Percentiles rank a stretch among this genome's conserved stretches.
These are phyloP conservation scores for Pyrenopolyporus hunteri DNA, from an alignment of 495 filamentous ascomycete species.

Conservation along the genomic window DNA sequence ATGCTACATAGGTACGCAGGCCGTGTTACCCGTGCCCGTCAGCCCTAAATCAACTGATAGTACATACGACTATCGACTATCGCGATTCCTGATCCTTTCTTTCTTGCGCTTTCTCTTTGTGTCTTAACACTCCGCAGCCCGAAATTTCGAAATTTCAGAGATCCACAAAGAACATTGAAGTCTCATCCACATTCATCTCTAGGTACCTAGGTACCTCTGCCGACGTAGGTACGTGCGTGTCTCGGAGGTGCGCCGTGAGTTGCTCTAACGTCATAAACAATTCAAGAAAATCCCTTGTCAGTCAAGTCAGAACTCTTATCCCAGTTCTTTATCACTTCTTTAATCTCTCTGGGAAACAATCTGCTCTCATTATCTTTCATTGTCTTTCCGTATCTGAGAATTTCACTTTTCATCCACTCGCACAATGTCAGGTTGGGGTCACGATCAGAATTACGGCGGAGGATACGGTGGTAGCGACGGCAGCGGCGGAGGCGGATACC, in stretches of 20 bases:
- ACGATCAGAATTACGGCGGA: constrained; percentile 31
- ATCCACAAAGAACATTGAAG: background rate
- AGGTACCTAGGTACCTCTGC: no score
- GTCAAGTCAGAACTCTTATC: background rate
- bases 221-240: no score
- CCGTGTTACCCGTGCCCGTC: constrained; percentile 4
- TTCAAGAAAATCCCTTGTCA: background rate
- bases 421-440: constrained; percentile 35
- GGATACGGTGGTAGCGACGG: constrained; percentile 29
- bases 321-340: background rate
- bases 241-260: no score
- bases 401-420: background rate
- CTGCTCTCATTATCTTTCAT: background rate
- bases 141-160: background rate
- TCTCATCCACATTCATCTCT: background rate
- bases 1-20: no score
- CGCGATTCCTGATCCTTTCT: background rate
- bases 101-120: background rate
- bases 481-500: constrained; percentile 19
- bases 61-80: background rate
- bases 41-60: constrained; percentile 28
- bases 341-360: no score
- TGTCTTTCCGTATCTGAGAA: no score
- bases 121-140: constrained; percentile 13
- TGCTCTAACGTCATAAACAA: no score